Percentiles rank a stretch among this genome's conserved stretches.
Conservation (phyloP, 1,284 basidiomycete species). For the Malassezia psittaci region DNA sequence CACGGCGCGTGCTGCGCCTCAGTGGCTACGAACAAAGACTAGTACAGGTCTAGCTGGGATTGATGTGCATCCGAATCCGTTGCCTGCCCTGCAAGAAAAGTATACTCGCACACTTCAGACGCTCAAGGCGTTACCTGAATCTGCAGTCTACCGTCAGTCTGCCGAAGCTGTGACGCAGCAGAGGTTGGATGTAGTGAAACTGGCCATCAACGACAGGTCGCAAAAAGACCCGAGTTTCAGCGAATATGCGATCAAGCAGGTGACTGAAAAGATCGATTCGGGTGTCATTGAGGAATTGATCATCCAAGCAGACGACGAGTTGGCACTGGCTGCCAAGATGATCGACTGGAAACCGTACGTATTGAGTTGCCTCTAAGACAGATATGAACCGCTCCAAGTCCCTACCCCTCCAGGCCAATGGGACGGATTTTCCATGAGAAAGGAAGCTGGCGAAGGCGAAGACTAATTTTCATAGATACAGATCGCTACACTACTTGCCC, state of each 20-base stretch:
- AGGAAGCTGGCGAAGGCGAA: slow-evolving; percentile 30
- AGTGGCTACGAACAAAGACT: slow-evolving; percentile 20
- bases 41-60: slow-evolving; percentile 65
- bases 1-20: slow-evolving; percentile 3
- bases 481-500: no score
- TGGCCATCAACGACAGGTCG: slow-evolving; percentile 18
- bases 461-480: neutral
- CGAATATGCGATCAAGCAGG: slow-evolving; percentile 56
- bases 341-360: slow-evolving; percentile 91
- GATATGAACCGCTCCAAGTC: slow-evolving; percentile 77
- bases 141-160: slow-evolving; percentile 81
- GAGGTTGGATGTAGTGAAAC: slow-evolving; percentile 61
- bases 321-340: slow-evolving; percentile 70
- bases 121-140: slow-evolving; percentile 61
- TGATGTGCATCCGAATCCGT: slow-evolving; percentile 60
- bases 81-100: slow-evolving; percentile 64
- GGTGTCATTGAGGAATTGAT: slow-evolving; percentile 65
- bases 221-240: slow-evolving; percentile 52
- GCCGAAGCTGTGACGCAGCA: slow-evolving; percentile 75
- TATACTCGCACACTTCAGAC: slow-evolving; percentile 69
- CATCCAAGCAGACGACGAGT: slow-evolving; percentile 72
- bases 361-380: slow-evolving; percentile 45
- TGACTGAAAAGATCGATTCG: slow-evolving; percentile 52
- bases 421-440: slow-evolving; percentile 58
- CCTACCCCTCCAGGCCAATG: slow-evolving; percentile 72